Base-by-base conservation (phyloP, 2,329 filamentous ascomycete species). In the Tolypocladium pustulatum region DNA sequence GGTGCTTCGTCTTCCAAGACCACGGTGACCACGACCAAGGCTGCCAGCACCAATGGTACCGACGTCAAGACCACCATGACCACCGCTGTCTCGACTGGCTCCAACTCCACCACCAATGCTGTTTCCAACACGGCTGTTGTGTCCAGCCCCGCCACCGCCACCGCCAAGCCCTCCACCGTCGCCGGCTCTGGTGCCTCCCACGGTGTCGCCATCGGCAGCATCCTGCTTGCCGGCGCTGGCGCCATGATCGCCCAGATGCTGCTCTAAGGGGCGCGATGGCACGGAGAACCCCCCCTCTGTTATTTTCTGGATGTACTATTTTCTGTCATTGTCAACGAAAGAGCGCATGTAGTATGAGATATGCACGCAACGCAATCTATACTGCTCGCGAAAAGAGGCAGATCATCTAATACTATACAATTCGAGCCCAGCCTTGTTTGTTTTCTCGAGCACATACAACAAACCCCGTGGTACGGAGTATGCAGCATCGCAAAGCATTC, bases 221-320 rank as follows among this genome's bases (percentile, higher is more conserved):
- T 65, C 53, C 57, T 67, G 54, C 58, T 67, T 57, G 70, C 66
- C 37, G 67, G 66, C 37, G 69, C 63, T 17, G 69, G 65, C 55
- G 60, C 67, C 58, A 57, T 69, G 27, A 30, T 69, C 36, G 69
- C 68, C 46, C 70, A 71, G 65, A 62, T 72, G 54, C 60, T 73
- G 55, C 65, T 67, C 61, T 71, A 66, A 63, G 61, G 41, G 55
- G 38, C 27, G 38, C 22, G 4, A 15, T 36, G 49, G 4, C 17
- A 22, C 49, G 15, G n/a, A 22, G 10, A 8, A 8, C 5, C 10
- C 2, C 20, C 49, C 49, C 13, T 52, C 54, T 55, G n/a, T 65
- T 65, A 58, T 58, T 55, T 67, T 66, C 61, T 65, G 62, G 58
- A 61, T 68, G 61, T 66, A 67, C 64, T 60, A 27, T 61, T 61